phyloP scores from a whole-genome alignment of 2,329 filamentous ascomycete species.

The Colletotrichum sp. region DNA sequence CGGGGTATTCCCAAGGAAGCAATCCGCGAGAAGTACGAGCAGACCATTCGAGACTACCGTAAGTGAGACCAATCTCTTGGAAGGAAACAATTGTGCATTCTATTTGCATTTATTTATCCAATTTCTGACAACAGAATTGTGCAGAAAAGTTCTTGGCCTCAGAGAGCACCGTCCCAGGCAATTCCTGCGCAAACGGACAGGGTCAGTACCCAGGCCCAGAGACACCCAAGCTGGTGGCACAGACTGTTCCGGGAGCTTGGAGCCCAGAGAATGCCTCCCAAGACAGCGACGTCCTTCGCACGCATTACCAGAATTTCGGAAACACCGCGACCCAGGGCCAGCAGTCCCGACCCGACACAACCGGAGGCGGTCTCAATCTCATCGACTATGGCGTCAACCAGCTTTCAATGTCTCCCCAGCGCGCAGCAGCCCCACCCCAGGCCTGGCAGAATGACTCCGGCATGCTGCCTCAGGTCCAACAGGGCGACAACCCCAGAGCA shows the following conservation, averaged over 20 bases:
- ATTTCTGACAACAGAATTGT: neutral
- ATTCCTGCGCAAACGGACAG: neutral
- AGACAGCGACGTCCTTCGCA: neutral
- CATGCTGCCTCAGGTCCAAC: neutral
- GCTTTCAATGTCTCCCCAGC: neutral
- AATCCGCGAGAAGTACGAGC: neutral
- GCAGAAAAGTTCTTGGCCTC: neutral
- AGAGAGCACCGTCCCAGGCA: neutral
- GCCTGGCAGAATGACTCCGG: neutral
- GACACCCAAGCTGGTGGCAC: neutral
- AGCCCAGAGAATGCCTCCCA: neutral
- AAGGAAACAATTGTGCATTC: neutral
- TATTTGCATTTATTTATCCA: neutral
- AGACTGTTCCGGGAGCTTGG: neutral
- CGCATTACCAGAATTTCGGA: neutral
- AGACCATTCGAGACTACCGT: neutral
- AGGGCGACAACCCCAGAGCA: neutral
- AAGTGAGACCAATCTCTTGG: neutral
- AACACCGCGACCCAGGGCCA: neutral
- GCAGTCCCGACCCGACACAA: neutral
- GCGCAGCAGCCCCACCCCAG: neutral
- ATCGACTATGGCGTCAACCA: neutral
- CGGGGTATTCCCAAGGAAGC: neutral
- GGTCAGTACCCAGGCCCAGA: neutral
- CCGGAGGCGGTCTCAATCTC: neutral